These are phyloP conservation scores for Ganoderma sinense DNA, from an alignment of 1,284 basidiomycete species.

Conservation along the genomic window DNA sequence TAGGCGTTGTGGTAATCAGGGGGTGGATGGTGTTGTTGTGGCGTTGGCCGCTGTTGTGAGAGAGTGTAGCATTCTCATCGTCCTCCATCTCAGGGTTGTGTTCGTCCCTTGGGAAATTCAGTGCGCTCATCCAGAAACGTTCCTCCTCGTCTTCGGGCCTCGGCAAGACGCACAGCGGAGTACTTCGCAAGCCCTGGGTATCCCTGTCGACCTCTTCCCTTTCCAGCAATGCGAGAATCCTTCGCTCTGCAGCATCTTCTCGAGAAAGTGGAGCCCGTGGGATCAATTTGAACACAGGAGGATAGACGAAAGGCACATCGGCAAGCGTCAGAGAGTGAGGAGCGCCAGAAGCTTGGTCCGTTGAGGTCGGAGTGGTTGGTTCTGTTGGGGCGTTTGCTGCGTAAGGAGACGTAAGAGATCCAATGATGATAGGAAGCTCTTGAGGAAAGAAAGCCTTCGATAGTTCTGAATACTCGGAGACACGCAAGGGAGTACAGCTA, in stretches of 20 bases:
- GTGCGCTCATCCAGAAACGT: constrained; percentile 14
- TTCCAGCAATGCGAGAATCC: constrained; percentile 49
- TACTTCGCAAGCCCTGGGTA: constrained; percentile 39
- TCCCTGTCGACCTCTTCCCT: constrained; percentile 48
- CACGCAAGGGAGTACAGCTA: background rate
- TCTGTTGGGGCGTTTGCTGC: constrained; percentile 28
- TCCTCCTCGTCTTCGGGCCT: constrained; percentile 21
- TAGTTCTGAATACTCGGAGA: background rate
- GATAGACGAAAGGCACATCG: constrained; percentile 60
- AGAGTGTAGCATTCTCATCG: background rate
- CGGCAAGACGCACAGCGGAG: background rate
- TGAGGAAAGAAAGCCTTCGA: background rate
- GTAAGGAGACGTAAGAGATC: background rate
- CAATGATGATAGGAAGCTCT: constrained; percentile 3
- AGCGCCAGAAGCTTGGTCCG: background rate
- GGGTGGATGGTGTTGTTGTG: background rate
- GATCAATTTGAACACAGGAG: constrained; percentile 46
- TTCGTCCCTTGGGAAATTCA: background rate
- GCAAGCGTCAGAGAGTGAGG: constrained; percentile 9
- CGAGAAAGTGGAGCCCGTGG: constrained; percentile 44
- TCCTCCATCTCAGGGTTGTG: constrained; percentile 1
- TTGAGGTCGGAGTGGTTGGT: constrained; percentile 30
- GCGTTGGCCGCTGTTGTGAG: background rate
- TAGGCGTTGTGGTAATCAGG: background rate
- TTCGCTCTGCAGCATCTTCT: constrained; percentile 51